Evolutionary conservation across 2,329 filamentous ascomycete species (phyloP), one percentile per base, ranked within the genome.

Genomic region (Hypoxylon sp.): DNA sequence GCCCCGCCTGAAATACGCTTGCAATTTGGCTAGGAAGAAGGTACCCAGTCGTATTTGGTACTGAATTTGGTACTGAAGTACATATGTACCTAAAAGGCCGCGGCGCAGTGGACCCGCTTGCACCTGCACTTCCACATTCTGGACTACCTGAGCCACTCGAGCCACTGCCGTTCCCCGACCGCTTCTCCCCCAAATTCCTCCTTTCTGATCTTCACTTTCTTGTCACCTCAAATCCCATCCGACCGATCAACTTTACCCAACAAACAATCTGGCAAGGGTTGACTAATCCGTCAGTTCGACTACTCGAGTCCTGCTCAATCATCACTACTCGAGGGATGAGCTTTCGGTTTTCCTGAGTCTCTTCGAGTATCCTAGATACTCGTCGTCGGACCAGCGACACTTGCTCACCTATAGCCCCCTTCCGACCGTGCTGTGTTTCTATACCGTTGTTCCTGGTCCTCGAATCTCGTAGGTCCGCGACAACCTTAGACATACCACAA

Each of bases 401-500:
- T 46, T 30, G 30, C 34, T 48, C 48, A 60, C 50, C 56, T 51
- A 30, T 41, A 58, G 38, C 43, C n/a, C 19, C 56, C 65, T 55
- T 46, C 61, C 66, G 69, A 61, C 60, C 63, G 67, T 69, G 25
- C 46, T 68, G 46, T 68, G 46, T 63, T 60, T 49, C 53, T 61
- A 11, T 19, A n/a, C 51, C 55, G 63, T 63, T 59, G 46, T 49
- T 49, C 65, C 36, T 34, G 25, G 52, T 45, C 58, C 53, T 51
- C 63, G 50, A 32, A 53, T 14, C 51, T 60, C 48, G 43, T 51
- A 53, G 34, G 55, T 19, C 34, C 52, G 56, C 55, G 36, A 61
- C 49, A 63, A 56, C 23, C 56, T 11, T 56, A 38, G 38, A 50
- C 65, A 46, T 57, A 17, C 74, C 79, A 79, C 77, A 79, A 96